These are phyloP conservation scores for Russula abietina DNA, from an alignment of 768 basidiomycete genomes.

Conservation along the genomic window DNA sequence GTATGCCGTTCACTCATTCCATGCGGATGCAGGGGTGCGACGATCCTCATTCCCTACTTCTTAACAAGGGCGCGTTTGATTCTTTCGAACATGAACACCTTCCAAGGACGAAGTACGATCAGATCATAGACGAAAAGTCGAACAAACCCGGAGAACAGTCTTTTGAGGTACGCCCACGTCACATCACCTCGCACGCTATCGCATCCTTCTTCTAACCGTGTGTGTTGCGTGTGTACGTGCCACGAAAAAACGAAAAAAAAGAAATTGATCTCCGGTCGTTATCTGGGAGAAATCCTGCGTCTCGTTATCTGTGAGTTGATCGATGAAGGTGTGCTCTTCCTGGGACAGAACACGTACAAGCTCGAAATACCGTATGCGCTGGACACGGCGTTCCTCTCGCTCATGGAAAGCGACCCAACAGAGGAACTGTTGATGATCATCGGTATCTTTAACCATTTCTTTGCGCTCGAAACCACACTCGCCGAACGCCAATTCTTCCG, in stretches of 20 bases:
- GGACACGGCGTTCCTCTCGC: constrained; percentile 93
- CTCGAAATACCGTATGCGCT: constrained; percentile 88
- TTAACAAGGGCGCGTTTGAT: constrained; percentile 85
- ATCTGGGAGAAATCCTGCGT: constrained; percentile 95
- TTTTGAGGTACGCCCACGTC: constrained; percentile 57
- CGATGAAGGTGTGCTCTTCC: constrained; percentile 94
- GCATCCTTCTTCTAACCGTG: neutral
- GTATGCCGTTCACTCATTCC: no score
- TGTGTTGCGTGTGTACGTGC: neutral
- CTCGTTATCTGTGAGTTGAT: constrained; percentile 92
- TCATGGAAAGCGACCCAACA: constrained; percentile 97
- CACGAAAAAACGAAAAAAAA: constrained; percentile 45
- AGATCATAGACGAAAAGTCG: constrained; percentile 84
- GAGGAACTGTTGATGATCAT: constrained; percentile 96
- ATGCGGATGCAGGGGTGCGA: neutral
- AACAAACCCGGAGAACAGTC: constrained; percentile 97
- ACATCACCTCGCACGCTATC: neutral
- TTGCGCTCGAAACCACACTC: constrained; percentile 90
- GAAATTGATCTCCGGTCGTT: constrained; percentile 96
- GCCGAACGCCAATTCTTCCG: constrained; percentile 98
- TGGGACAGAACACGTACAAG: constrained; percentile 98
- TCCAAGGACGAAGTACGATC: constrained; percentile 92
- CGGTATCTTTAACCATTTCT: constrained; percentile 97
- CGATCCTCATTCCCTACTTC: neutral
- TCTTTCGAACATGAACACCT: constrained; percentile 92